Base-by-base conservation (phyloP, 345 rosid genomes). In the Eucalyptus tenuipes region DNA sequence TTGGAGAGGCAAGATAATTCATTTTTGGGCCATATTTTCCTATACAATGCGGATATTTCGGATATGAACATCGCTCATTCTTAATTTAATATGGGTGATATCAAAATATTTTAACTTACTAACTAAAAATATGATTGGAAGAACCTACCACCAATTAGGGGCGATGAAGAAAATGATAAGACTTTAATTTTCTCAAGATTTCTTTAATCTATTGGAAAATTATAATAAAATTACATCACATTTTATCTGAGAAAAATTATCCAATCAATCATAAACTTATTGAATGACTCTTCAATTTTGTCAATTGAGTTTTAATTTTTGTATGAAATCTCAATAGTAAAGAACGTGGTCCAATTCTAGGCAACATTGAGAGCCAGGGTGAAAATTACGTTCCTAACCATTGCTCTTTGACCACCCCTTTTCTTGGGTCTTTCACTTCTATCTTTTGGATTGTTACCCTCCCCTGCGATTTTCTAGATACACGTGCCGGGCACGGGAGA, bases 261-360 rank as follows among this genome's bases (percentile, higher is more conserved):
- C 0, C 5, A 9, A 40, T 10, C 5, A 37, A 1, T 75, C 5
- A 0, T 40, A 5, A 75, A 2, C 1, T 11, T 75, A 75, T 6
- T 3, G 2, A 10, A 11, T 1, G 0, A 15, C 0, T 66, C 1
- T 4, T 31, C 0, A 66, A 31, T 2, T 66, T 61, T 66, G 0
- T 15, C 4, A 3, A n/a, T 31, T 4, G 2, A 66, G 0, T 66
- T 31, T 0, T 31, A 66, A 55, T 22, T 55, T 55, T 55, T 55
- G 3, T 3, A 0, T 5, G 0, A 52, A 52, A 52, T 52, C n/a
- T n/a, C n/a, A n/a, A n/a, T n/a, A n/a, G n/a, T n/a, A n/a, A n/a
- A n/a, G n/a, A n/a, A n/a, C n/a, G n/a, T n/a, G n/a, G 24, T 52
- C 24, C 55, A 52, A 52, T 52, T 18, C 57, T 18, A 52, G 57